Conservation (phyloP, 768 basidiomycete species). For the Chalciporus sphaerocephalus region DNA sequence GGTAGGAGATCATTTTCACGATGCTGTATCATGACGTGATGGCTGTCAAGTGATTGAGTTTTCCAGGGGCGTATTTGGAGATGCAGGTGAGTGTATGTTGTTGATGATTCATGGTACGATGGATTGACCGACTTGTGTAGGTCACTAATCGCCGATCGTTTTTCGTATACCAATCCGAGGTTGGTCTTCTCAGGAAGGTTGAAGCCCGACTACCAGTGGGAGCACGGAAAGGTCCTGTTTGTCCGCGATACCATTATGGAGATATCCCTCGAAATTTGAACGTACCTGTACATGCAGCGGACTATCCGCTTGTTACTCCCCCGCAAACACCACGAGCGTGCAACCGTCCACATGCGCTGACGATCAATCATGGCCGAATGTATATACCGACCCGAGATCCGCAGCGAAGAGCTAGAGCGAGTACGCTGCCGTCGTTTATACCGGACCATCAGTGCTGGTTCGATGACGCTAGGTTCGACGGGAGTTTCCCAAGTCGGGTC, state of each 20-base stretch:
- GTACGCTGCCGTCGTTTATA: slow-evolving; percentile 60
- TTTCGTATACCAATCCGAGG: slow-evolving; percentile 85
- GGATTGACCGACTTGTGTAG: too few species aligned
- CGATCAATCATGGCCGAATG: slow-evolving; percentile 19
- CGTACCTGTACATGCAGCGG: slow-evolving; percentile 5
- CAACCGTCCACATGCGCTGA: slow-evolving; percentile 22
- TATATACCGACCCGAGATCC: slow-evolving; percentile 17
- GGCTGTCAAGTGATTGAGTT: slow-evolving; percentile 57
- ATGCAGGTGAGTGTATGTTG: too few species aligned
- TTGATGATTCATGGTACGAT: too few species aligned
- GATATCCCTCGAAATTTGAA: slow-evolving; percentile 20
- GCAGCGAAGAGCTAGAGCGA: slow-evolving; percentile 57
- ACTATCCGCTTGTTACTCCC: slow-evolving; percentile 2
- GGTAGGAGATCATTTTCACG: neutral
- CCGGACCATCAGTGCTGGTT: slow-evolving; percentile 91
- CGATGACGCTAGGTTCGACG: slow-evolving; percentile 88
- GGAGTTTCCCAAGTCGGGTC: slow-evolving; percentile 92
- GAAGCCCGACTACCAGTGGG: slow-evolving; percentile 54
- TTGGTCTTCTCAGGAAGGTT: slow-evolving; percentile 65
- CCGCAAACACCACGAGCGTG: slow-evolving; percentile 12
- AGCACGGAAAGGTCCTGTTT: slow-evolving; percentile 18
- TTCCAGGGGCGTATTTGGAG: slow-evolving; percentile 90
- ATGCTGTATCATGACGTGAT: slow-evolving; percentile 39
- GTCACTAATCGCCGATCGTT: slow-evolving; percentile 75
- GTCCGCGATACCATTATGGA: slow-evolving; percentile 22